Conservation (phyloP, 345 rosid genomes). For the Dovyalis caffra region DNA sequence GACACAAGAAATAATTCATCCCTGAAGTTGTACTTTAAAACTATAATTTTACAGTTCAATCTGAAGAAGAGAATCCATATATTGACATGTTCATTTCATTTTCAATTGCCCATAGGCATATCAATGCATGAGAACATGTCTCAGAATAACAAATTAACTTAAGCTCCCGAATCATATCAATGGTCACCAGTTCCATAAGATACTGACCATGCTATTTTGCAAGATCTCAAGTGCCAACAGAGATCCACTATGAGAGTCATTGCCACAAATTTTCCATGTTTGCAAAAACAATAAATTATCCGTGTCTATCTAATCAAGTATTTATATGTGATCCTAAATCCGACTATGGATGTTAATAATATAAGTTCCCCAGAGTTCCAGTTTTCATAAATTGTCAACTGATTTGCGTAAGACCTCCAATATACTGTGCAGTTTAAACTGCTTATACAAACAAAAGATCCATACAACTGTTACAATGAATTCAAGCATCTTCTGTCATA, state of each 20-base stretch:
- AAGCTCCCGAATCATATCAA: neutral
- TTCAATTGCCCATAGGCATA: neutral
- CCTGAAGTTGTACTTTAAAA: neutral
- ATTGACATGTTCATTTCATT: neutral
- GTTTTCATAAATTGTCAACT: neutral
- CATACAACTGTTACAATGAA: neutral
- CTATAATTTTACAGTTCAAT: neutral
- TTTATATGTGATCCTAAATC: neutral
- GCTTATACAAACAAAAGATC: neutral
- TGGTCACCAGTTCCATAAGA: neutral
- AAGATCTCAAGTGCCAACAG: neutral
- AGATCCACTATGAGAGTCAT: neutral
- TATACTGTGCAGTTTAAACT: neutral
- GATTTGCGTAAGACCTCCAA: neutral
- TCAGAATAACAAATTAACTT: neutral
- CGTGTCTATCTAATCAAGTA: neutral
- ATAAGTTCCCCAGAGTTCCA: neutral
- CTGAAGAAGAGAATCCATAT: neutral
- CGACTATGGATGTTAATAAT: neutral
- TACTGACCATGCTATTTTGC: neutral
- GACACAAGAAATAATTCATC: neutral
- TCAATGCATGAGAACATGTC: too few relatives aligned
- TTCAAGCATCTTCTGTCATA: too few relatives aligned
- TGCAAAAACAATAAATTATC: too few relatives aligned
- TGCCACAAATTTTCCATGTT: neutral